Percentiles rank a stretch among this genome's conserved stretches.
Conservation (phyloP, 345 rosid species). For the Lepidium didymum region DNA sequence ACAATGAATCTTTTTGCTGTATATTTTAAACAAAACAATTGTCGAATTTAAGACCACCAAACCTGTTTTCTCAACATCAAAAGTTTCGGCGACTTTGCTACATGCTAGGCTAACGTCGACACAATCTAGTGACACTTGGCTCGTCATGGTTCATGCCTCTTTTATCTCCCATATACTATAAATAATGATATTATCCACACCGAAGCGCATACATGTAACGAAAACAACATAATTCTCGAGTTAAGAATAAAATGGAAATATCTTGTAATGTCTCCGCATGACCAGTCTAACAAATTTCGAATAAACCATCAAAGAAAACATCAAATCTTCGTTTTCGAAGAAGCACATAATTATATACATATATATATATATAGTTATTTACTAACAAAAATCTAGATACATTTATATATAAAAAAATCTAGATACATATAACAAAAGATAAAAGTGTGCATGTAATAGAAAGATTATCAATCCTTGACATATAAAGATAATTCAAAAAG, state of each 20-base stretch:
- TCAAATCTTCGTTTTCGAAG: not conserved
- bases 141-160: conserved; percentile 2
- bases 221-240: not conserved
- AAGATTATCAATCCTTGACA: not conserved
- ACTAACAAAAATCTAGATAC: not conserved
- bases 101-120: not conserved
- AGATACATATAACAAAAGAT: not conserved
- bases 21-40: not conserved
- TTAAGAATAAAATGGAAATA: not conserved
- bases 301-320: not conserved
- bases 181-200: not conserved
- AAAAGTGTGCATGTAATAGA: not conserved
- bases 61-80: not conserved
- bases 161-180: not conserved
- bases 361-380: too few species aligned
- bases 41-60: conserved; percentile 10
- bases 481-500: not conserved
- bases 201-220: not conserved
- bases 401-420: too few species aligned
- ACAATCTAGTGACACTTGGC: conserved; percentile 13
- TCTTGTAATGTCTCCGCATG: not conserved
- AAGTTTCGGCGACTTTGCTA: conserved; percentile 3
- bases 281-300: not conserved
- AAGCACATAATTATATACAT: not conserved
- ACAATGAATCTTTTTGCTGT: not conserved